Conservation (phyloP, 495 filamentous ascomycete species). For the Penicillium turbatum region DNA sequence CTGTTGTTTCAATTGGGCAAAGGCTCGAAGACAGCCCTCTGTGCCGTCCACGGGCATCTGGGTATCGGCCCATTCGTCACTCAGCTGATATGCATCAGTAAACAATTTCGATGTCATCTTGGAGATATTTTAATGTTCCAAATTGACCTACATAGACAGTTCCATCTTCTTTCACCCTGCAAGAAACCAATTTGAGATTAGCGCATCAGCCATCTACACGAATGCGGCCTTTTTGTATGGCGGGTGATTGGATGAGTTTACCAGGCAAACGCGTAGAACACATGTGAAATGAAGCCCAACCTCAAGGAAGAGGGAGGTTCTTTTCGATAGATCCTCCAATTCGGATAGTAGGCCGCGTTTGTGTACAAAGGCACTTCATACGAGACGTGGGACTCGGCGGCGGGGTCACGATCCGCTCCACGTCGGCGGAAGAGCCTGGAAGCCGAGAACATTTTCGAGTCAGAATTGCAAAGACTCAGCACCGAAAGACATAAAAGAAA, state of each 20-base stretch:
- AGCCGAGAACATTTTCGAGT: conserved; percentile 21
- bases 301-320: conserved; percentile 75
- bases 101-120: background rate
- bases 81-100: conserved; percentile 54
- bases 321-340: conserved; percentile 73
- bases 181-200: conserved; percentile 29
- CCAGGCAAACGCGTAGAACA: conserved; percentile 88
- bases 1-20: conserved; percentile 66
- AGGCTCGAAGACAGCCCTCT: conserved; percentile 71
- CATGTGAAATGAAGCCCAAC: conserved; percentile 64
- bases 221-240: background rate
- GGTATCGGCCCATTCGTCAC: conserved; percentile 81
- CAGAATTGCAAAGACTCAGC: background rate
- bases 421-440: conserved; percentile 21
- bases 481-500: background rate
- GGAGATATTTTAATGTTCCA: conserved; percentile 1
- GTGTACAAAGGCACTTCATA: conserved; percentile 42
- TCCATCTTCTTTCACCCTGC: conserved; percentile 71
- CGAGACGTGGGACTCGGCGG: conserved; percentile 23
- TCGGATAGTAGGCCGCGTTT: conserved; percentile 90
- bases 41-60: conserved; percentile 75
- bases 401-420: conserved; percentile 19
- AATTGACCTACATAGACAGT: conserved; percentile 64
- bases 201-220: conserved; percentile 25
- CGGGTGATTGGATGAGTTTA: conserved; percentile 31